Evolutionary conservation across 2,329 filamentous ascomycete genomes (phyloP).

Genomic region (Pseudogymnoascus sp.): DNA sequence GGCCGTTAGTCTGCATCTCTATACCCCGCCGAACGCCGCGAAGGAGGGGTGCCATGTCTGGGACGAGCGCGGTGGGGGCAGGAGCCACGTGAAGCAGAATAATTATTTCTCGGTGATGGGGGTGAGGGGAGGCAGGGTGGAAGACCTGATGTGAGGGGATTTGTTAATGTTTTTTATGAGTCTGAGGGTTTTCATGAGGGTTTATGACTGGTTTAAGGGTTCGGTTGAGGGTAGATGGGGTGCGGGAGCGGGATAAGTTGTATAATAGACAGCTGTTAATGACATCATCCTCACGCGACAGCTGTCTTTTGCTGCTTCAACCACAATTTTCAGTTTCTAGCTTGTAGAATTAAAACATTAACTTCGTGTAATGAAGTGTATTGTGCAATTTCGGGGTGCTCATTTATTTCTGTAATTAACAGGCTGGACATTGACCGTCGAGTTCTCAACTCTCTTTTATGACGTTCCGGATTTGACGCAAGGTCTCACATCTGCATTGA

Average conservation of each 20-base stretch:
- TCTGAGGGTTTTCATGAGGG: background rate
- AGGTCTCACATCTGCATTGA: background rate
- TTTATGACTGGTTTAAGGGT: background rate
- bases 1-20: constrained; percentile 80
- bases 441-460: background rate
- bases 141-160: background rate
- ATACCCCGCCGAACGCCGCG: constrained; percentile 83
- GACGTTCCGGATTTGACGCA: background rate
- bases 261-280: background rate
- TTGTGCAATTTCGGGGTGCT: background rate
- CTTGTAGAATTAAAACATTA: background rate
- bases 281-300: background rate
- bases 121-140: background rate
- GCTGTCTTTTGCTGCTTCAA: background rate
- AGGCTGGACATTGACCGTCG: background rate
- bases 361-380: background rate
- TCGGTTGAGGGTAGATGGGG: background rate
- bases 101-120: constrained; percentile 55
- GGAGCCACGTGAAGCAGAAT: constrained; percentile 60
- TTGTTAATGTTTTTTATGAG: background rate
- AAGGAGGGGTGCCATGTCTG: constrained; percentile 76
- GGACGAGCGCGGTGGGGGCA: constrained; percentile 65
- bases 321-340: background rate
- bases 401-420: background rate
- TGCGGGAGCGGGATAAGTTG: background rate